Conservation (phyloP, 106 monocot species). For the Apostasia ramifera region DNA sequence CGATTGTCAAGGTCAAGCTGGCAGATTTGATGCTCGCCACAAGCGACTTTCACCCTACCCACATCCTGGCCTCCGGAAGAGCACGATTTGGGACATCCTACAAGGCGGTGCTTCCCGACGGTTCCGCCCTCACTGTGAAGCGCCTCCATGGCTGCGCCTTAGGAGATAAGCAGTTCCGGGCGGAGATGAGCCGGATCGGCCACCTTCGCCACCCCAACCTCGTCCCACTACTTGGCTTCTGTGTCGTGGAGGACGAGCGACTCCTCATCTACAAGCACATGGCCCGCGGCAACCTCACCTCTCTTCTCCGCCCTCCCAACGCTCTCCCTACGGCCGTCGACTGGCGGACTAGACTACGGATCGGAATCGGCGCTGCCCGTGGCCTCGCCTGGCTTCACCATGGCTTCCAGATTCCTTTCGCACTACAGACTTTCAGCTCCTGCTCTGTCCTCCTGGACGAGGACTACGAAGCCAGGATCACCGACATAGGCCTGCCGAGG, state of each 20-base stretch:
- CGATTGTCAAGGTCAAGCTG: slow-evolving; percentile 78
- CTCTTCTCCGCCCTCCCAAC: slow-evolving; percentile 7
- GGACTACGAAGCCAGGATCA: slow-evolving; percentile 59
- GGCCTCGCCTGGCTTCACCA: slow-evolving; percentile 93
- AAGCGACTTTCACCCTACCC: slow-evolving; percentile 38
- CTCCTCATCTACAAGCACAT: slow-evolving; percentile 84
- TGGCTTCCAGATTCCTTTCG: slow-evolving; percentile 41
- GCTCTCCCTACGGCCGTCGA: slow-evolving; percentile 17
- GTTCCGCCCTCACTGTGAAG: slow-evolving; percentile 79
- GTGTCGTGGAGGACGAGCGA: slow-evolving; percentile 73
- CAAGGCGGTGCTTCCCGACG: slow-evolving; percentile 63
- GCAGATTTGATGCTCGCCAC: slow-evolving; percentile 80
- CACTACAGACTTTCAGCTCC: slow-evolving; percentile 63
- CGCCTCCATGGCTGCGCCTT: slow-evolving; percentile 48
- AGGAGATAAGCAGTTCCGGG: slow-evolving; percentile 66
- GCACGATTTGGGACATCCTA: slow-evolving; percentile 54
- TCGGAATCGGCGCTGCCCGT: slow-evolving; percentile 56
- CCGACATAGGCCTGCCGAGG: slow-evolving; percentile 45
- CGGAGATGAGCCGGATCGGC: slow-evolving; percentile 53
- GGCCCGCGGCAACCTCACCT: slow-evolving; percentile 44
- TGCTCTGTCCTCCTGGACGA: slow-evolving; percentile 59
- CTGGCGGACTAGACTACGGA: slow-evolving; percentile 58
- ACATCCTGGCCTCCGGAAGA: slow-evolving; percentile 50
- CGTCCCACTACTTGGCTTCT: slow-evolving; percentile 80
- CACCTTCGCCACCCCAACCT: slow-evolving; percentile 83